Percentiles rank a stretch among this genome's conserved stretches.
These are phyloP conservation scores for Linnemannia elongata DNA, from an alignment of 192 early-diverging fungal species.

Conservation along the genomic window DNA sequence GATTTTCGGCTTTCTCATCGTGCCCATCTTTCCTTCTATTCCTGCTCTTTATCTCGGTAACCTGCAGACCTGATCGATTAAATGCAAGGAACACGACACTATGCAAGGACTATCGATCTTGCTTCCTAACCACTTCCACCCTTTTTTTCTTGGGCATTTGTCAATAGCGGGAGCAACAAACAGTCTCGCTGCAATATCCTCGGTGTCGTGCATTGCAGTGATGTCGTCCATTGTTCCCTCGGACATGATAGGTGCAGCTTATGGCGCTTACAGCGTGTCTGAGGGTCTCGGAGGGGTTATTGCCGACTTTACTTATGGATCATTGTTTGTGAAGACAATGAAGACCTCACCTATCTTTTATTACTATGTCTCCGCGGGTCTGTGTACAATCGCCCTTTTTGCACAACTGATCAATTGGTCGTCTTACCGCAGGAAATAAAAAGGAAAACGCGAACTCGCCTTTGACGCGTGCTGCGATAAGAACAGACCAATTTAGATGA, in stretches of 20 bases:
- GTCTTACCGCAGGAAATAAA: neutral
- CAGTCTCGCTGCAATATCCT: neutral
- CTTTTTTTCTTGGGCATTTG: neutral
- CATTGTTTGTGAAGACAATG: constrained; percentile 1
- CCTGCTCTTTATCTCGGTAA: constrained; percentile 6
- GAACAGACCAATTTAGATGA: too few species aligned
- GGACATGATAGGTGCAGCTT: neutral
- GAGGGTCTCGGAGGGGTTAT: neutral
- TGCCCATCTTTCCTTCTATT: neutral
- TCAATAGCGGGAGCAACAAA: neutral
- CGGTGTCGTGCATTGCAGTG: neutral
- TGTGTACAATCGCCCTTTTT: neutral
- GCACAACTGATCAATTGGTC: neutral
- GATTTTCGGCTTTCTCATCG: neutral
- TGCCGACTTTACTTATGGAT: neutral
- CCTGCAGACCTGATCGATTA: too few species aligned
- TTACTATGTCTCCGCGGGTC: constrained; percentile 2
- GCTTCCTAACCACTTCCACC: neutral
- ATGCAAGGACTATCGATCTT: neutral
- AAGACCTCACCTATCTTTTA: constrained; percentile 5
- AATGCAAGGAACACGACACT: neutral
- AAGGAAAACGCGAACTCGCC: neutral
- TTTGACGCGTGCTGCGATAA: too few species aligned
- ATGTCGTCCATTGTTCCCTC: constrained; percentile 10
- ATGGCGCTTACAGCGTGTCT: constrained; percentile 13